Evolutionary conservation across 176 grass and related monocot genomes (phyloP), one percentile per base, ranked within the genome.

Genomic region (Miscanthus lutarioriparius): DNA sequence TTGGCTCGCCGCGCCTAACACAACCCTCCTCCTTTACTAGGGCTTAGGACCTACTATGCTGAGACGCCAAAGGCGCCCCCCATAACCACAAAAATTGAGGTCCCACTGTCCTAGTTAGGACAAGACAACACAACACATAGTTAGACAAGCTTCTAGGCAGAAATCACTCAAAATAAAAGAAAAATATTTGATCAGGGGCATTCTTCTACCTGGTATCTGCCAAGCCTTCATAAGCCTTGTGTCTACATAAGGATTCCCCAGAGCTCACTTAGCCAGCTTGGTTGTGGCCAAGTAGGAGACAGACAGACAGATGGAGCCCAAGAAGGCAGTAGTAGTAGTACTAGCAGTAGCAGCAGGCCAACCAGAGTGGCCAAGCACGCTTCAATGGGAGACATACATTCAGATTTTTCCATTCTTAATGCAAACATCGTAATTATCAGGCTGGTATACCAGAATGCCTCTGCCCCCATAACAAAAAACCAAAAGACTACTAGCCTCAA

Each of bases 331-430:
- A 64, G 61, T 63, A 64, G 1, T 27, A 27, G 61, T 64, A 64
- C 26, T 15, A 64, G 62, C 62, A 64, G 56, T 11, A 25, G 56
- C 56, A 61, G n/a, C 56, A 61, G 56, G n/a, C 56, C 54, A 61
- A 64, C 78, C 78, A 47, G 33, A 61, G 38, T 43, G 48, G 67
- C 61, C 74, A 90, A 79, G 75, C 37, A 28, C 15, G 80, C 88
- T 90, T 74, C 84, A 22, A 90, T 84, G 12, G 22, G 30, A 45
- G 20, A 86, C 45, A 32, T 35, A 80, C 15, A 62, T 38, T 79
- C 67, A 36, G 39, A 86, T 72, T 40, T 72, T 40, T 64, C 39
- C 20, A 2, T 72, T 79, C 53, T 72, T 17, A 12, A 3, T 32
- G 37, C 16, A 64, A 72, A 47, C 33, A 69, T 8, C 56, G 6